Conservation (phyloP, 1,139 yeast species). For the Taphrina betulina region DNA sequence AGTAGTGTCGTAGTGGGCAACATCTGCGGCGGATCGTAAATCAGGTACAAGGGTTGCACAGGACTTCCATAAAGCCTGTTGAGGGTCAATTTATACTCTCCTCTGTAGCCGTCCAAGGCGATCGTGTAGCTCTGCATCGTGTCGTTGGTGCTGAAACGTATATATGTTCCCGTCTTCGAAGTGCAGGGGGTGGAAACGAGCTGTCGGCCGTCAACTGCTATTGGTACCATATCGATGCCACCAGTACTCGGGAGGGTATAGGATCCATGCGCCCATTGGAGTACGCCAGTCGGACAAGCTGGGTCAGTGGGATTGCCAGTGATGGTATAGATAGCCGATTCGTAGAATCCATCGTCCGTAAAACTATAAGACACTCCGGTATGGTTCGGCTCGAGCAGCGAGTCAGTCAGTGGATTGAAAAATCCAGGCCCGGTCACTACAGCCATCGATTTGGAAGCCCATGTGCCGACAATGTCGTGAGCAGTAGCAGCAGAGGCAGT, state of each 20-base stretch:
- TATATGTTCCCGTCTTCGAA: constrained; percentile 56
- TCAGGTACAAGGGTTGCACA: constrained; percentile 84
- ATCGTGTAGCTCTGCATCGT: constrained; percentile 54
- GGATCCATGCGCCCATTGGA: constrained; percentile 86
- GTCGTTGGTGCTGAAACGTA: constrained; percentile 69
- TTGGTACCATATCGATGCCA: constrained; percentile 65
- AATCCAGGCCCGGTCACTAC: constrained; percentile 98
- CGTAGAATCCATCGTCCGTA: constrained; percentile 86
- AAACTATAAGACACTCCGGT: constrained; percentile 94
- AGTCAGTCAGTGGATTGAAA: constrained; percentile 92
- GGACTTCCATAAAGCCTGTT: constrained; percentile 79
- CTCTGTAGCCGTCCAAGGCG: constrained; percentile 38
- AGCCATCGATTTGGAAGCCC: constrained; percentile 90
- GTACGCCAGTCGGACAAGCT: constrained; percentile 74
- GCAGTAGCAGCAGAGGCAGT: not conserved
- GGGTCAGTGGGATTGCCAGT: constrained; percentile 69
- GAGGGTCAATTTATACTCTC: constrained; percentile 43
- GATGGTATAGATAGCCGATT: constrained; percentile 82
- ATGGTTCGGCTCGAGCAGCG: constrained; percentile 87
- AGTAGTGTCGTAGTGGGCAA: constrained; percentile 63
- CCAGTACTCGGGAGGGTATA: constrained; percentile 66
- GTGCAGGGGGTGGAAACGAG: constrained; percentile 80
- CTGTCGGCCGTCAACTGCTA: constrained; percentile 89
- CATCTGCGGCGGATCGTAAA: constrained; percentile 93
- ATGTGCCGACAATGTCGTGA: constrained; percentile 60